A percentile compares a stretch with the other conserved stretches of the same genome.
Conservation (phyloP, 1,284 basidiomycete species). For the Boletus holoroseus region DNA sequence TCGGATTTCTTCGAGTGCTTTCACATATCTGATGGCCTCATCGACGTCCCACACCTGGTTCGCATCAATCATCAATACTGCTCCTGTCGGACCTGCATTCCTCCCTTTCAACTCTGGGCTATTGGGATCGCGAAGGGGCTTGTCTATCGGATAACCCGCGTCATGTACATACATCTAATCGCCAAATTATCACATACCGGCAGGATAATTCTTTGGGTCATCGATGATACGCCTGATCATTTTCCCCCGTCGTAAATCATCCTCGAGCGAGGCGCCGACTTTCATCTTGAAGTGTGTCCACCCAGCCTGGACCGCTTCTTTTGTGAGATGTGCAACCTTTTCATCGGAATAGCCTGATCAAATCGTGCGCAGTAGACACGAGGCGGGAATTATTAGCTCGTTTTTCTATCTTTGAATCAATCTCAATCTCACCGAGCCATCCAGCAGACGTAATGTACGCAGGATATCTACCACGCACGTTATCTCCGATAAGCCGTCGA, state of each 20-base stretch:
- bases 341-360: constrained; percentile 69
- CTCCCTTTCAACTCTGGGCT: constrained; percentile 66
- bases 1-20: constrained; percentile 69
- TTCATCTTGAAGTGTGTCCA: constrained; percentile 98
- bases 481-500: constrained; percentile 4
- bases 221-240: constrained; percentile 91
- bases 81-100: constrained; percentile 89
- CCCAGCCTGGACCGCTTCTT: constrained; percentile 77
- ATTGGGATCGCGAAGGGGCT: constrained; percentile 56
- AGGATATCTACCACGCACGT: constrained; percentile 58
- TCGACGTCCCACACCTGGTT: constrained; percentile 96
- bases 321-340: constrained; percentile 80
- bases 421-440: constrained; percentile 58
- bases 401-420: neutral
- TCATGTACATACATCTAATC: constrained; percentile 86
- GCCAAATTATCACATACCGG: constrained; percentile 65
- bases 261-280: constrained; percentile 77
- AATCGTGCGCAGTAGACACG: neutral
- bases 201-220: constrained; percentile 67
- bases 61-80: constrained; percentile 92
- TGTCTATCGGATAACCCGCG: constrained; percentile 40
- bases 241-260: constrained; percentile 79
- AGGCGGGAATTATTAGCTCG: constrained; percentile 3
- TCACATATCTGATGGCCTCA: constrained; percentile 79
- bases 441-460: constrained; percentile 94